Base-by-base conservation (phyloP, 2,329 filamentous ascomycete genomes). In the Ustilaginoidea virens region DNA sequence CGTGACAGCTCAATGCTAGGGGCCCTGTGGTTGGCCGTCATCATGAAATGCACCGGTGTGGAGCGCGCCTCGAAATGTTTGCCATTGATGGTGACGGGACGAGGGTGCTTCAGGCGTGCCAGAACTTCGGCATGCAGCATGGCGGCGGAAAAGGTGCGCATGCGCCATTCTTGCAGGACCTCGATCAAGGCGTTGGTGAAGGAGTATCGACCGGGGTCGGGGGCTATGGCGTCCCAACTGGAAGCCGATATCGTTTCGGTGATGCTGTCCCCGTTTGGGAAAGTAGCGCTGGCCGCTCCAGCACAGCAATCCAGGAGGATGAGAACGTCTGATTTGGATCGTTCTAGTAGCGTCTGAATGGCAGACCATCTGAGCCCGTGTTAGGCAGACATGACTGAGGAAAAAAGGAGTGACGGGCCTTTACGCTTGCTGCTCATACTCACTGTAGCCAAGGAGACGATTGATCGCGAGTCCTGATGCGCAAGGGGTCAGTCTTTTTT, bases 211-310 rank as follows among this genome's bases (percentile, higher is more conserved):
- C 68, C 67, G 9, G 68, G 68, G 33, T 70, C 63, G 0, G 68
- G 67, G 8, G 68, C 67, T 29, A 69, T 70, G 24, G 67, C 66
- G 33, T 73, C 67, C 66, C 66, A 73, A 29, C 66, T 70, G 2
- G 66, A 72, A 4, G 68, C 68, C 5, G 67, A 72, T 37, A 73
- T 72, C 7, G 66, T 70, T 47, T 72, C 68, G 3, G 67, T 73
- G 38, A 69, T 69, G 43, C 66, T 70, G 36, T 60, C 60, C 12
- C 68, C 66, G 12, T 58, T 69, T 5, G 66, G 62, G 29, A 70
- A 70, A 1, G 67, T 69, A 10, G 67, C 66, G 35, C 66, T 71
- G 25, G 68, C 68, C 23, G 68, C 68, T 9, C 66, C 66, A 5
- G 68, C 66, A 39, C 68, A 73, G 39, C 68, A 72, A 41, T 72